These are phyloP conservation scores for Arthromyces matolae DNA, from an alignment of 768 basidiomycete genomes.

Conservation along the genomic window DNA sequence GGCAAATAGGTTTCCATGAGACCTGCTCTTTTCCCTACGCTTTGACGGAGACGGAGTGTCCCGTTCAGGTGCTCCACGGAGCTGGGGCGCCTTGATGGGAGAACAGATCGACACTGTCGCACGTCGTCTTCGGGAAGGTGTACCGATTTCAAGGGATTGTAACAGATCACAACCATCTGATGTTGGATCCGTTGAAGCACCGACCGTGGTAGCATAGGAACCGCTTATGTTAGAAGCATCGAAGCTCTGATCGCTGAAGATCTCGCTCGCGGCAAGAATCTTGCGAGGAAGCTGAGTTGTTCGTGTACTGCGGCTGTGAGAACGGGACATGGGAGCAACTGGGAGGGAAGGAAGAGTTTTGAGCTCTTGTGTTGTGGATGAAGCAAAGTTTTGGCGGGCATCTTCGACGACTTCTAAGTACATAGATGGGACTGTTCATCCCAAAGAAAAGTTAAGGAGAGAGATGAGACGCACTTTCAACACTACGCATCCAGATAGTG, in stretches of 20 bases:
- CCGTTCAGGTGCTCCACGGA: slow-evolving; percentile 24
- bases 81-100: slow-evolving; percentile 36
- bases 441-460: no score
- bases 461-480: slow-evolving; percentile 80
- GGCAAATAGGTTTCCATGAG: slow-evolving; percentile 59
- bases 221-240: slow-evolving; percentile 34
- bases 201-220: slow-evolving; percentile 27
- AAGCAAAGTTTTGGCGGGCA: slow-evolving; percentile 70
- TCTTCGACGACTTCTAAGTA: slow-evolving; percentile 88
- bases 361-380: slow-evolving; percentile 40
- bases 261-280: slow-evolving; percentile 63
- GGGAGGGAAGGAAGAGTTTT: slow-evolving; percentile 61
- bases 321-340: slow-evolving; percentile 51
- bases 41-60: slow-evolving; percentile 55
- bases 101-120: slow-evolving; percentile 70
- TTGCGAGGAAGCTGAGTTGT: slow-evolving; percentile 59
- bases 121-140: slow-evolving; percentile 46
- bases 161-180: slow-evolving; percentile 25
- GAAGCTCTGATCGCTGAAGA: slow-evolving; percentile 47
- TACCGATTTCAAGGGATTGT: slow-evolving; percentile 33
- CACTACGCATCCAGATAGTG: slow-evolving; percentile 78
- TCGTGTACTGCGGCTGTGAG: slow-evolving; percentile 37
- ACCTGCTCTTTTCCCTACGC: slow-evolving; percentile 61
- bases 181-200: slow-evolving; percentile 15
- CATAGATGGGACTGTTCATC: slow-evolving; percentile 14